A percentile compares a stretch with the other conserved stretches of the same genome.
Evolutionary conservation across 78 protist species (phyloP).

Genomic region (Acrasis kona): DNA sequence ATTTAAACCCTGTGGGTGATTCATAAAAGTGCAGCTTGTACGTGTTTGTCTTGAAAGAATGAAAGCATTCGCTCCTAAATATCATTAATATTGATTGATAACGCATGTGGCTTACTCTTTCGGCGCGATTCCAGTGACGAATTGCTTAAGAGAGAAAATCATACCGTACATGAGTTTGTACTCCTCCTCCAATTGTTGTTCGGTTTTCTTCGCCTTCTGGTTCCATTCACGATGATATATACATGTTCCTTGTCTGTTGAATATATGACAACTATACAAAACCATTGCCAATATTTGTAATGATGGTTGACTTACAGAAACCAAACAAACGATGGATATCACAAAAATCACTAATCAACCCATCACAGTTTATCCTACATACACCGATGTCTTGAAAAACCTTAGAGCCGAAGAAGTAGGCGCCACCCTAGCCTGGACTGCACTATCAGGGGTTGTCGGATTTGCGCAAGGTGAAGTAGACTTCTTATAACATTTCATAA

Average conservation of each 20-base stretch:
- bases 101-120: not conserved
- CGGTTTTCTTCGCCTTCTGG: not conserved
- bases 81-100: no score
- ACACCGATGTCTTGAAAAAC: not conserved
- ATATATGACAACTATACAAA: not conserved
- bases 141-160: not conserved
- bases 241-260: not conserved
- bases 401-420: not conserved
- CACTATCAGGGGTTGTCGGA: not conserved
- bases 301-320: no score
- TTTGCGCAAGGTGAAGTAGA: not conserved
- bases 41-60: not conserved
- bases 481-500: not conserved
- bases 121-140: not conserved
- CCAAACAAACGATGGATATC: not conserved
- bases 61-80: no score
- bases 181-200: no score
- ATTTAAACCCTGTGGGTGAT: not conserved
- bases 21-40: not conserved
- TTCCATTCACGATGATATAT: not conserved
- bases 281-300: not conserved
- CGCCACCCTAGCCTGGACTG: not conserved
- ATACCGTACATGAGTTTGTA: not conserved
- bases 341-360: not conserved
- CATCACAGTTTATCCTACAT: not conserved